Percentiles rank a stretch among this genome's conserved stretches.
Evolutionary conservation across 306 rosid species (phyloP).

Genomic region (Vicia faba): DNA sequence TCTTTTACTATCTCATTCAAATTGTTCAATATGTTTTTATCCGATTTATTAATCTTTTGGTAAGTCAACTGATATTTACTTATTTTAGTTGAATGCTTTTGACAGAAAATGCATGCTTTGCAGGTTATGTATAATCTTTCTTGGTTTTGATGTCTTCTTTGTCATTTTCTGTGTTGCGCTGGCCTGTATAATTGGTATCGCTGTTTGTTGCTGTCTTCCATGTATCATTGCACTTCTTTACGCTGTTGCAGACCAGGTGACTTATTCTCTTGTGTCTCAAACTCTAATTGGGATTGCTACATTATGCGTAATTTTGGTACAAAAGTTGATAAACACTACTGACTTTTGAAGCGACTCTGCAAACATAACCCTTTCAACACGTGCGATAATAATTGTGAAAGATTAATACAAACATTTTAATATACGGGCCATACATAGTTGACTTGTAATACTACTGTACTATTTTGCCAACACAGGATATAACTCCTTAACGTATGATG

Average conservation of each 20-base stretch:
- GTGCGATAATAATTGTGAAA: slow-evolving; percentile 2
- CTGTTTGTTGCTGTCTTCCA: slow-evolving; percentile 98
- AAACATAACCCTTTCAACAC: slow-evolving; percentile 9
- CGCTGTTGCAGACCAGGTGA: slow-evolving; percentile 96
- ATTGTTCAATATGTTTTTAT: slow-evolving; percentile 3
- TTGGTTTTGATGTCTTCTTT: slow-evolving; percentile 98
- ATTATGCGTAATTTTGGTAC: slow-evolving; percentile 11
- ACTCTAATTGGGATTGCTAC: slow-evolving; percentile 20
- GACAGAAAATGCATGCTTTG: slow-evolving; percentile 44
- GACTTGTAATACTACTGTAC: not conserved
- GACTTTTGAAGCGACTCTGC: slow-evolving; percentile 1
- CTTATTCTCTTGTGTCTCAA: slow-evolving; percentile 27
- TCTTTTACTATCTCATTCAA: slow-evolving; percentile 27
- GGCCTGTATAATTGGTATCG: slow-evolving; percentile 92
- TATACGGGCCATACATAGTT: not conserved
- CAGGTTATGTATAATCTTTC: slow-evolving; percentile 94
- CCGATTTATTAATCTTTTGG: slow-evolving; percentile 33
- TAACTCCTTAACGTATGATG: no score
- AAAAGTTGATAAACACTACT: slow-evolving; percentile 17
- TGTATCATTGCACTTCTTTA: slow-evolving; percentile 87
- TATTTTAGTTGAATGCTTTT: slow-evolving; percentile 32
- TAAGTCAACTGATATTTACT: slow-evolving; percentile 29
- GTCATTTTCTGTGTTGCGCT: slow-evolving; percentile 97
- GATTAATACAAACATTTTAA: not conserved
- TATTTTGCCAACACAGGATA: no score